Base-by-base conservation (phyloP, 495 filamentous ascomycete species). In the Hypoxylon intermedium region DNA sequence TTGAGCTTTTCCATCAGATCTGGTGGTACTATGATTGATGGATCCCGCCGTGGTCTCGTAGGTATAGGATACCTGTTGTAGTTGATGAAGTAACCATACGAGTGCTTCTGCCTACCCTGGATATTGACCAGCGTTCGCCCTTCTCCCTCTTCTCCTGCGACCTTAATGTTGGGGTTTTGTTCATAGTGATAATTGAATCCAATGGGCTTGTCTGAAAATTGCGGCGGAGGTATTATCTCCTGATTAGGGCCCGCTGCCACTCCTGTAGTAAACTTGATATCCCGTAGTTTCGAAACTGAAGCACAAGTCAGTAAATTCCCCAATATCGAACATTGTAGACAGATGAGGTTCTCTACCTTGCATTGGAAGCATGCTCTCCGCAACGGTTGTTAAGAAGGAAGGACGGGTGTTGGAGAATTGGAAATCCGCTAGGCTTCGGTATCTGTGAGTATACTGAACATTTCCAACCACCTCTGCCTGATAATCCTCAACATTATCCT, bases 371-470 rank as follows among this genome's bases (percentile, higher is more conserved):
- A 92, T 78, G 13, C 82, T 73, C 2, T 91, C 82, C 33, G 82
- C 79, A 49, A 94, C 83, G 21, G 84, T 82, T 11, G 77, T 77
- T 60, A 88, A 83, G 67, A 96, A 90, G 0, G 77, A 69, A 44
- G 85, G 83, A 1, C 76, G 71, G 2, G 77, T 75, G 3, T 85
- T 84, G 6, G 89, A 84, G 53, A 85, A 89, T 52, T 93, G 89
- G 66, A 92, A 94, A 69, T 97, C 93, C 33, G 79, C 70, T 0
- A 83, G 56, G 21, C 79, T 80, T 74, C 94, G 84, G 71, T 94
- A 98, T 18, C 93, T 85, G 79, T 98, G 92, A 6, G 91, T 93
- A 36, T 87, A 83, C 24, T 83, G 79, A 45, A 98, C 83, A 24
- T 82, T 75, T 1, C 91, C 94, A 1, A 94, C 77, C 6, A 85